These are phyloP conservation scores for Mycena sp. DNA, from an alignment of 1,284 basidiomycete species.

Conservation along the genomic window DNA sequence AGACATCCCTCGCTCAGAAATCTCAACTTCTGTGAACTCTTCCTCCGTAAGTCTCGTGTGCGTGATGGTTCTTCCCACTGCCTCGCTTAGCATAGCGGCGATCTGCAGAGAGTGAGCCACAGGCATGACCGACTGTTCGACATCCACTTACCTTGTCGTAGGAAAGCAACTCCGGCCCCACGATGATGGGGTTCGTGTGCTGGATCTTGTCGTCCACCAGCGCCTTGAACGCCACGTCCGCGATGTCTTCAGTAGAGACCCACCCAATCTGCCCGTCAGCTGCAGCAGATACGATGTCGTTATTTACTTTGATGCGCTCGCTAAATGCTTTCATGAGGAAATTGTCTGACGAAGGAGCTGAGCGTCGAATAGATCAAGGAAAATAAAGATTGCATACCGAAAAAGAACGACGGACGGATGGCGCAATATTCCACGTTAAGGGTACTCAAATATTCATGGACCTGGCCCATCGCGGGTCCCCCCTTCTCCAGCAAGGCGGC, in stretches of 20 bases:
- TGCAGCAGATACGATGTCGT: conserved; percentile 18
- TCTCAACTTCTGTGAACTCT: background rate
- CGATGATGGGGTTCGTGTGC: conserved; percentile 10
- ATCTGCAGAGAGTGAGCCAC: conserved; percentile 4
- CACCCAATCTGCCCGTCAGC: conserved; percentile 18
- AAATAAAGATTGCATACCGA: conserved; percentile 31
- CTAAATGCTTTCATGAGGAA: conserved; percentile 13
- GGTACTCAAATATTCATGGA: conserved; percentile 41
- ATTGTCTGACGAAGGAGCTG: conserved; percentile 12
- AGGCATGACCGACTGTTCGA: background rate
- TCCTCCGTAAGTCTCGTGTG: conserved; percentile 8
- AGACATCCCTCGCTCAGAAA: conserved; percentile 7
- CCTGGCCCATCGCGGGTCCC: conserved; percentile 30
- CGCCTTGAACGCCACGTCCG: conserved; percentile 26
- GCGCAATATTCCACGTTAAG: conserved; percentile 40
- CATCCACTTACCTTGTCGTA: conserved; percentile 17
- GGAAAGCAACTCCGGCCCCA: conserved; percentile 20
- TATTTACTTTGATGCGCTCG: conserved; percentile 6
- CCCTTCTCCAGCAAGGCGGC: conserved; percentile 34
- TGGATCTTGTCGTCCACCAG: conserved; percentile 13
- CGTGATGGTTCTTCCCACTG: conserved; percentile 14
- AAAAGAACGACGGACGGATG: conserved; percentile 46
- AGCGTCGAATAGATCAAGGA: background rate
- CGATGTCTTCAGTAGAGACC: conserved; percentile 29
- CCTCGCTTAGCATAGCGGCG: conserved; percentile 8